These are phyloP conservation scores for Cucurbita argyrosperma DNA, from an alignment of 306 rosid species.

Conservation along the genomic window DNA sequence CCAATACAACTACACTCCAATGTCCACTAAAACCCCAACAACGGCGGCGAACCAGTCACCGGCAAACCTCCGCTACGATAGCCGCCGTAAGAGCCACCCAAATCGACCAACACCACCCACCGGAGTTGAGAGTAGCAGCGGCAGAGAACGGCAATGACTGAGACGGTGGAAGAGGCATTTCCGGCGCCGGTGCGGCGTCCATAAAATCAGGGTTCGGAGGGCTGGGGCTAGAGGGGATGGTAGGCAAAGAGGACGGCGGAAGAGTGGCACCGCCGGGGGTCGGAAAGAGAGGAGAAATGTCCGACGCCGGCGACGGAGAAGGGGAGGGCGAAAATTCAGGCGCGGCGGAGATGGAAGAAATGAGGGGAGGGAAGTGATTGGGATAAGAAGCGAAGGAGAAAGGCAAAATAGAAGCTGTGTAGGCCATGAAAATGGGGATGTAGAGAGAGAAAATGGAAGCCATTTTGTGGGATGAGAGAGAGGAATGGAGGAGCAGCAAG, in stretches of 20 bases:
- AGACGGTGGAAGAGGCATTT: constrained; percentile 19
- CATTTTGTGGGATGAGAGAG: background rate
- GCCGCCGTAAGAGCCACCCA: constrained; percentile 11
- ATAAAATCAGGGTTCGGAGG: constrained; percentile 33
- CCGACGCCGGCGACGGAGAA: constrained; percentile 28
- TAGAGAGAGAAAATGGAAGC: background rate
- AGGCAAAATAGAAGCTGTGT: background rate
- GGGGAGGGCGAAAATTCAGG: constrained; percentile 14
- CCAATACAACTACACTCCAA: background rate
- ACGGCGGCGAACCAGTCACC: constrained; percentile 9
- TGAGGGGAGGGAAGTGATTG: background rate
- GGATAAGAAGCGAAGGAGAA: constrained; percentile 8
- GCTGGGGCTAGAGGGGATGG: constrained; percentile 41
- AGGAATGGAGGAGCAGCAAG: background rate
- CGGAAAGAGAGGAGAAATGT: constrained; percentile 35
- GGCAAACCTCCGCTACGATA: constrained; percentile 1
- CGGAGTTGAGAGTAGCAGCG: constrained; percentile 3
- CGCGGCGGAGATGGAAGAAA: constrained; percentile 37
- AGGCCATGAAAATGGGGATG: constrained; percentile 3
- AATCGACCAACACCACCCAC: background rate
- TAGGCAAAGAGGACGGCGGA: constrained; percentile 42
- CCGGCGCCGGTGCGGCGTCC: constrained; percentile 19
- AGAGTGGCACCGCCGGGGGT: constrained; percentile 21
- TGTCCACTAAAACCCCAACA: background rate
- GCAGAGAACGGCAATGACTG: constrained; percentile 20